Evolutionary conservation across 441 rosid genomes (phyloP).

Genomic region (Euphorbia corollata): DNA sequence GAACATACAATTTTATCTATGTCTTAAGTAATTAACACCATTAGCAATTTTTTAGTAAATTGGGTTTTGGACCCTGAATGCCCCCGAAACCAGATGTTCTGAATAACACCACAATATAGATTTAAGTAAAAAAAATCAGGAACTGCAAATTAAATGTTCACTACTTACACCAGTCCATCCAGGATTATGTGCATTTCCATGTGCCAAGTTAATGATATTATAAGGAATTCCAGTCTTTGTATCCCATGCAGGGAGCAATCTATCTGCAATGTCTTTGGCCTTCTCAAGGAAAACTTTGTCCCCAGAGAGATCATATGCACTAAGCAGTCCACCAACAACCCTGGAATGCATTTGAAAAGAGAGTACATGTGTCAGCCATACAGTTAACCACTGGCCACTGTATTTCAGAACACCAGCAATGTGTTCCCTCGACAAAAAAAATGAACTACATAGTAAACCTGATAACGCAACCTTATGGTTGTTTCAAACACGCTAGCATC

Average conservation of each 20-base stretch:
- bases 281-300: conserved; percentile 81
- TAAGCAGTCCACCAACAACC: conserved; percentile 98
- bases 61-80: too few relatives aligned
- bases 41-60: too few relatives aligned
- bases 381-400: background rate
- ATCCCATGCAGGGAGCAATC: conserved; percentile 95
- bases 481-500: conserved; percentile 96
- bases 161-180: conserved; percentile 91
- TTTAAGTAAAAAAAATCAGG: background rate
- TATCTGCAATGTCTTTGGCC: conserved; percentile 91
- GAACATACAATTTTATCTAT: too few relatives aligned
- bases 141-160: conserved; percentile 2
- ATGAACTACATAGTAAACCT: conserved; percentile 54
- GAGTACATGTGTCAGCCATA: conserved; percentile 17
- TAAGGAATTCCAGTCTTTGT: conserved; percentile 81
- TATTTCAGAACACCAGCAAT: background rate
- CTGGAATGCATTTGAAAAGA: conserved; percentile 37
- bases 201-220: conserved; percentile 71
- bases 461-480: conserved; percentile 92
- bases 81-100: background rate
- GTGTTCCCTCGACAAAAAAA: conserved; percentile 17
- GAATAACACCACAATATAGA: background rate
- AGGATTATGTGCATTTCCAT: conserved; percentile 74
- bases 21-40: too few relatives aligned
- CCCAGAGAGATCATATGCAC: conserved; percentile 87